Percentiles rank a stretch among this genome's conserved stretches.
These are phyloP conservation scores for Lachancea cidri DNA, from an alignment of 805 yeast genomes.

Conservation along the genomic window DNA sequence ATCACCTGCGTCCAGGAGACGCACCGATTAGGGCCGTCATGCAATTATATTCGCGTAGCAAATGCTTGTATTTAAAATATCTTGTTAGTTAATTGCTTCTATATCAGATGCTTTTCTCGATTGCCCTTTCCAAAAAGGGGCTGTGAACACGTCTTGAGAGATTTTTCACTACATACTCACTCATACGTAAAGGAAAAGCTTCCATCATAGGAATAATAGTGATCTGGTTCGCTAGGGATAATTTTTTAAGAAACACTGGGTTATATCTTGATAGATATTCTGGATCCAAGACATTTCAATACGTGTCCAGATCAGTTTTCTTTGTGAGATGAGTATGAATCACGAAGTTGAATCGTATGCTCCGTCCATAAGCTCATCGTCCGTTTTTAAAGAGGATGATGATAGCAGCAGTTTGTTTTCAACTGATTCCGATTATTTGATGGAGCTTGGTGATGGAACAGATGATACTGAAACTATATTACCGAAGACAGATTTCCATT, in stretches of 20 bases:
- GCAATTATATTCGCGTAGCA: neutral
- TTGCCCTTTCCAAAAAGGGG: neutral
- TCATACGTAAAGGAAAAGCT: neutral
- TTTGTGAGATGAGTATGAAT: neutral
- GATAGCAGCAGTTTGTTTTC: conserved; percentile 21
- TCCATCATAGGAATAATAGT: neutral
- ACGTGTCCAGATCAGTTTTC: neutral
- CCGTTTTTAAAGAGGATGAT: conserved; percentile 3
- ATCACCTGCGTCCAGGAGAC: neutral
- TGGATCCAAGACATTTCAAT: too few relatives aligned
- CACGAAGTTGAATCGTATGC: neutral
- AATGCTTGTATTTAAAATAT: too few relatives aligned
- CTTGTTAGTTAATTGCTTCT: neutral
- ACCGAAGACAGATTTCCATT: conserved; percentile 27
- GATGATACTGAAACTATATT: conserved; percentile 17
- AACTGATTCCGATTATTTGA: conserved; percentile 20
- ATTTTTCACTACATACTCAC: neutral
- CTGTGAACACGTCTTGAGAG: neutral
- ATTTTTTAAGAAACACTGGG: neutral
- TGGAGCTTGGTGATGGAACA: conserved; percentile 20
- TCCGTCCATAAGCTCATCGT: neutral
- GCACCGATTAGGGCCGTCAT: neutral
- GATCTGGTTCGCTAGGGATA: neutral
- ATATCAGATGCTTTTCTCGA: neutral
- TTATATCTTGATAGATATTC: too few relatives aligned